Evolutionary conservation across 1,284 basidiomycete species (phyloP).

Genomic region (Meira nashicola): DNA sequence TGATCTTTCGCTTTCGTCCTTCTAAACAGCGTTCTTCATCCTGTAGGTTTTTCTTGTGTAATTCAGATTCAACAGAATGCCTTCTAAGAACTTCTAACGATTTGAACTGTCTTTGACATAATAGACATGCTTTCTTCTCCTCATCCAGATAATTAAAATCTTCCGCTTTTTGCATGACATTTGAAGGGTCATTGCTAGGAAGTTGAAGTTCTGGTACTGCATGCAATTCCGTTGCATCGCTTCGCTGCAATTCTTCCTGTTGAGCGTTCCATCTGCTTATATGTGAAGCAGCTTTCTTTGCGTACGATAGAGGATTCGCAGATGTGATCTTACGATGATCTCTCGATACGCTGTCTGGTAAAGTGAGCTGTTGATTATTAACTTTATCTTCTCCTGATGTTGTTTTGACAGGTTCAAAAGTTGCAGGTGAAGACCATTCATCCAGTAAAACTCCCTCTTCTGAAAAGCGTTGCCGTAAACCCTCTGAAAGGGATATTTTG

Average conservation of each 20-base stretch:
- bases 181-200: constrained; percentile 15
- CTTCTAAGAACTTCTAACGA: background rate
- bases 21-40: background rate
- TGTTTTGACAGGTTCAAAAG: too few relatives aligned
- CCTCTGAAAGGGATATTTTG: too few relatives aligned
- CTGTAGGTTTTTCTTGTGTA: background rate
- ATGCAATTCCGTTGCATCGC: constrained; percentile 9
- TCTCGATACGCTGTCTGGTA: too few relatives aligned
- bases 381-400: too few relatives aligned
- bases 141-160: background rate
- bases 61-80: background rate
- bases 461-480: too few relatives aligned
- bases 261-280: background rate
- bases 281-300: background rate
- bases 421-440: too few relatives aligned
- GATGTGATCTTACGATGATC: too few relatives aligned
- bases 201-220: constrained; percentile 16
- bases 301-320: too few relatives aligned
- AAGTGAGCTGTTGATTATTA: too few relatives aligned
- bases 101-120: background rate
- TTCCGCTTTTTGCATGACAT: constrained; percentile 18
- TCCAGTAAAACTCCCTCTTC: too few relatives aligned
- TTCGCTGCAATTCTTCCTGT: background rate
- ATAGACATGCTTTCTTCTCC: background rate
- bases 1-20: background rate